Percentiles rank a stretch among this genome's conserved stretches.
Conservation (phyloP, 176 grass and related monocot genomes). For the Avena eriantha region DNA sequence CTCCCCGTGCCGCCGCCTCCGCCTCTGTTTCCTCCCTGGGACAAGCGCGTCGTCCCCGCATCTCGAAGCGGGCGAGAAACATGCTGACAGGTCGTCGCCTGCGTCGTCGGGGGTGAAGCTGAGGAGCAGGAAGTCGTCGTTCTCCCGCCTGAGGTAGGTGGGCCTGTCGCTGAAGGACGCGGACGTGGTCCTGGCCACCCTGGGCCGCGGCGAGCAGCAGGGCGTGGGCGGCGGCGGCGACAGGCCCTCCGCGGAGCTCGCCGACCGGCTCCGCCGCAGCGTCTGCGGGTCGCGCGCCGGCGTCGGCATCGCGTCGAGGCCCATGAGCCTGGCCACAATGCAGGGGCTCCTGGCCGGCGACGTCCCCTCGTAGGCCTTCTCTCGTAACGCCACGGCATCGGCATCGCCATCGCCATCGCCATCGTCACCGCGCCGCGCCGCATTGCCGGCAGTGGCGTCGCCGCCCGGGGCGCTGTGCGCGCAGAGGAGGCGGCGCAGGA, state of each 20-base stretch:
- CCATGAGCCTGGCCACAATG: slow-evolving; percentile 95
- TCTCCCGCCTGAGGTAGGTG: slow-evolving; percentile 68
- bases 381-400: background rate
- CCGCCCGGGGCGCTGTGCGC: slow-evolving; percentile 18
- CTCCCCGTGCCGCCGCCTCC: slow-evolving; percentile 16
- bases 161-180: slow-evolving; percentile 58
- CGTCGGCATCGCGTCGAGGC: slow-evolving; percentile 75
- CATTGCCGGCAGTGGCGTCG: background rate
- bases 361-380: background rate
- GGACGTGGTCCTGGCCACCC: slow-evolving; percentile 18
- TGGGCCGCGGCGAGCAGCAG: slow-evolving; percentile 31
- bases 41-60: background rate
- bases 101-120: slow-evolving; percentile 68
- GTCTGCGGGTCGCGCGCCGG: background rate
- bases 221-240: slow-evolving; percentile 40
- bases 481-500: slow-evolving; percentile 71
- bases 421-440: background rate
- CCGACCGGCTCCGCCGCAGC: slow-evolving; percentile 52
- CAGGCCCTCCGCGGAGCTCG: slow-evolving; percentile 55
- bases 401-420: rapidly evolving
- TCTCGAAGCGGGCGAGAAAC: background rate
- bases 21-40: background rate
- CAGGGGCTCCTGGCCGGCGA: slow-evolving; percentile 48
- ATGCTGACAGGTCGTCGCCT: background rate
- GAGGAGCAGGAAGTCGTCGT: slow-evolving; percentile 86